Conservation (phyloP, 2,329 filamentous ascomycete genomes). For the Sclerotiophoma versabilis region DNA sequence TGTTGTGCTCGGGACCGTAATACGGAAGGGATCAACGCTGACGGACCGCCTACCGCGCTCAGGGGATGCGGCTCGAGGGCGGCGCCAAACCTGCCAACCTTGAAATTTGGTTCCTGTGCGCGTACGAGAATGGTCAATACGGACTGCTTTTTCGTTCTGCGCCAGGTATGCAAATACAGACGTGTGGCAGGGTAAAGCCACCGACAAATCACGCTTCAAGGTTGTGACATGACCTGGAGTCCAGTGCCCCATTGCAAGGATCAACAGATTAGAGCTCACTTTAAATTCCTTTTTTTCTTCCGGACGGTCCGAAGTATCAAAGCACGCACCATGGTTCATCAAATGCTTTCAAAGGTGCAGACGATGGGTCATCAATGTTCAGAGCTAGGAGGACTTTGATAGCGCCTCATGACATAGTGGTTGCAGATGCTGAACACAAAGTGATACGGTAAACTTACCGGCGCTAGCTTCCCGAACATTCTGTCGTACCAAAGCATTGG, state of each 20-base stretch:
- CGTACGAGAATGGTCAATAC: slow-evolving; percentile 1
- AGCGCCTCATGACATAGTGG: background rate
- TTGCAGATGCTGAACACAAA: background rate
- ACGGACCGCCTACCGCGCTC: slow-evolving; percentile 19
- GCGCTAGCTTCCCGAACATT: slow-evolving; percentile 9
- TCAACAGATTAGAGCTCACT: background rate
- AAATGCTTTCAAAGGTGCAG: background rate
- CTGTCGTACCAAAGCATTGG: slow-evolving; percentile 25
- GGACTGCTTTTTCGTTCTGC: slow-evolving; percentile 7
- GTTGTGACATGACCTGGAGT: background rate
- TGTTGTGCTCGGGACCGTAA: slow-evolving; percentile 21
- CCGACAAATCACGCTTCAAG: background rate
- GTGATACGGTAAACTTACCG: slow-evolving; percentile 6
- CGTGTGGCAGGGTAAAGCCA: slow-evolving; percentile 2
- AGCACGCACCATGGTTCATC: background rate
- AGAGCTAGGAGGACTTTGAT: background rate
- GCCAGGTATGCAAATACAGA: slow-evolving; percentile 3
- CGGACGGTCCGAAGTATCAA: slow-evolving; percentile 9
- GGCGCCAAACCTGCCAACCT: slow-evolving; percentile 25
- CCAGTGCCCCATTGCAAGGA: background rate
- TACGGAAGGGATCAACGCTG: slow-evolving; percentile 40
- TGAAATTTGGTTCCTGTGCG: slow-evolving; percentile 6
- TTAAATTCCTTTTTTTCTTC: slow-evolving; percentile 2
- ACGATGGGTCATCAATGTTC: background rate
- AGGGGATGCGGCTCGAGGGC: slow-evolving; percentile 30